Conservation (phyloP, 352 stramenopile genomes). For the Phytopythium delawarense region DNA sequence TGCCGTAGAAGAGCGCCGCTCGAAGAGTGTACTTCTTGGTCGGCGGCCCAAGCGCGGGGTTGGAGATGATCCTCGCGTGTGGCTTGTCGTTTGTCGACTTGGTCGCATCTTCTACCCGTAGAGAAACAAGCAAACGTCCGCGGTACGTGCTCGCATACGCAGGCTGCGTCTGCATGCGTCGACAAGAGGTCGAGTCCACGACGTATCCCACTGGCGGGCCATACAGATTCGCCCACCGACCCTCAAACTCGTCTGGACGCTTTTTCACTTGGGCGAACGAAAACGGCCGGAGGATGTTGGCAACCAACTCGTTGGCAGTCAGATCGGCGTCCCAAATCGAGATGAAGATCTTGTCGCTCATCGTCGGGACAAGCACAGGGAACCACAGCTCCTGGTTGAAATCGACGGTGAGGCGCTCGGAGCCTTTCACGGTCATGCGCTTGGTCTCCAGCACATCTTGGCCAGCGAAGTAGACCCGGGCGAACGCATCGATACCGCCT, state of each 20-base stretch:
- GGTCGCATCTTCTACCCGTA: conserved; percentile 59
- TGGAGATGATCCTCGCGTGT: conserved; percentile 61
- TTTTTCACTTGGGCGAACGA: conserved; percentile 70
- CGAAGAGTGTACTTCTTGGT: conserved; percentile 63
- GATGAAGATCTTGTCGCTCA: conserved; percentile 82
- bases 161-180: conserved; percentile 64
- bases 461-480: conserved; percentile 71
- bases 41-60: conserved; percentile 23
- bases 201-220: conserved; percentile 65
- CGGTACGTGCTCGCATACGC: conserved; percentile 72
- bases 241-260: conserved; percentile 48
- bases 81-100: conserved; percentile 67
- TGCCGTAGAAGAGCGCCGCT: conserved; percentile 64
- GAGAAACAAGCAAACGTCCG: conserved; percentile 58
- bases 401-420: conserved; percentile 29
- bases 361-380: conserved; percentile 71
- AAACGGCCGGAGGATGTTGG: conserved; percentile 58
- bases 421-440: conserved; percentile 64
- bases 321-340: conserved; percentile 83
- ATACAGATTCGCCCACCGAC: conserved; percentile 82
- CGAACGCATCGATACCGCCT: conserved; percentile 81
- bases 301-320: conserved; percentile 65
- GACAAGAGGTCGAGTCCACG: conserved; percentile 26
- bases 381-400: conserved; percentile 88
- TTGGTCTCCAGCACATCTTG: conserved; percentile 67